A percentile compares a stretch with the other conserved stretches of the same genome.
These are phyloP conservation scores for Wickerhamiella dianesei DNA, from an alignment of 805 yeast genomes.

Conservation along the genomic window DNA sequence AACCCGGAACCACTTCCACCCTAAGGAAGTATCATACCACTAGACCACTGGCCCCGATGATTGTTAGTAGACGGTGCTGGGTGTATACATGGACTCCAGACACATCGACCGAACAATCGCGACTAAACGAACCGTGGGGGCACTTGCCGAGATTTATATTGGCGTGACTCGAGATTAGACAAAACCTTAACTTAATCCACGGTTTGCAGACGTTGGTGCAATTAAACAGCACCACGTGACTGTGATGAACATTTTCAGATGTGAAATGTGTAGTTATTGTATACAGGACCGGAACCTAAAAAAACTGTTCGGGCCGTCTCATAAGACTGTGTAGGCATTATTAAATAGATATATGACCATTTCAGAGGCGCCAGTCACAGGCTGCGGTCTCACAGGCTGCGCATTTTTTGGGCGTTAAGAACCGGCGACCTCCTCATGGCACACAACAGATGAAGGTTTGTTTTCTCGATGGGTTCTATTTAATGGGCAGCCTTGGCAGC, in stretches of 20 bases:
- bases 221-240: too few species aligned
- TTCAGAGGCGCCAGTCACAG: not conserved
- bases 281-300: too few species aligned
- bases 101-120: too few species aligned
- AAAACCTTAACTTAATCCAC: too few species aligned
- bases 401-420: not conserved
- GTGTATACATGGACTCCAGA: too few species aligned
- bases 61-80: too few species aligned
- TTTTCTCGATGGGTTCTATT: not conserved
- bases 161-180: too few species aligned
- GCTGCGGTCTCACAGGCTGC: not conserved
- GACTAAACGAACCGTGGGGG: too few species aligned
- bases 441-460: not conserved
- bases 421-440: not conserved
- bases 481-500: conserved; percentile 43
- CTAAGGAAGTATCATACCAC: conserved; percentile 12
- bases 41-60: conserved; percentile 11
- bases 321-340: not conserved
- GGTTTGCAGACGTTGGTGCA: too few species aligned
- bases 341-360: not conserved
- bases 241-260: too few species aligned
- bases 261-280: too few species aligned
- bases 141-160: too few species aligned
- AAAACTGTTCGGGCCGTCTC: not conserved
- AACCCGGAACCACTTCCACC: conserved; percentile 13